Evolutionary conservation across 441 rosid genomes (phyloP).

Genomic region (Mallotus japonicus): DNA sequence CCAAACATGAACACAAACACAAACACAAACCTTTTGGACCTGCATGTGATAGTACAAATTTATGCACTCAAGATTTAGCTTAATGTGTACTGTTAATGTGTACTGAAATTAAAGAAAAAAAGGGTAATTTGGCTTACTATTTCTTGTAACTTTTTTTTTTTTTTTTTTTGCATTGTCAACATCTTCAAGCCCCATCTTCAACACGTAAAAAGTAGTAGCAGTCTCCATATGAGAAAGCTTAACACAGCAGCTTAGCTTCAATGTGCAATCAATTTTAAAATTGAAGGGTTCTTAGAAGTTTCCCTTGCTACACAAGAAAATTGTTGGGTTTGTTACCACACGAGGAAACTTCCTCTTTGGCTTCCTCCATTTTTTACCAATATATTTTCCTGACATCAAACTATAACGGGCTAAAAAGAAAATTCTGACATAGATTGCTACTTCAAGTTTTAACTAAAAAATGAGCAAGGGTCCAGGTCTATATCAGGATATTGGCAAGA

Average conservation of each 20-base stretch:
- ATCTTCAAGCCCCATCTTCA: not conserved
- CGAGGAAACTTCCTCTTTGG: slow-evolving; percentile 49
- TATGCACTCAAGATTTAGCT: too few relatives aligned
- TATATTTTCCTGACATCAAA: slow-evolving; percentile 26
- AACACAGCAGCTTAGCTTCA: not conserved
- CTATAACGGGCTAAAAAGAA: slow-evolving; percentile 16
- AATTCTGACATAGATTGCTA: not conserved
- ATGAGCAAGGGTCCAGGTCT: slow-evolving; percentile 46
- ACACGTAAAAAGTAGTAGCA: not conserved
- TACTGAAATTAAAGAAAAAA: too few relatives aligned
- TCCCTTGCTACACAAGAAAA: slow-evolving; percentile 22
- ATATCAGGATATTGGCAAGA: slow-evolving; percentile 48
- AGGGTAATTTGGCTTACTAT: not conserved
- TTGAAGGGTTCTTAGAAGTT: slow-evolving; percentile 38
- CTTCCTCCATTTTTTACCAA: slow-evolving; percentile 22
- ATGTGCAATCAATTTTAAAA: not conserved
- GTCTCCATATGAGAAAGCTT: not conserved
- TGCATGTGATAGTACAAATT: not conserved
- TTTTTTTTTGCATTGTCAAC: not conserved
- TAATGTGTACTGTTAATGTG: too few relatives aligned
- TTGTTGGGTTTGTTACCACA: slow-evolving; percentile 15
- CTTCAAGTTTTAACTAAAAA: slow-evolving; percentile 8
- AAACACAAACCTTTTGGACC: not conserved
- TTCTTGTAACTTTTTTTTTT: not conserved
- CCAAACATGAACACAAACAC: not conserved